Evolutionary conservation across 441 rosid species (phyloP), one percentile per base, ranked within the genome.

Genomic region (Hura crepitans): DNA sequence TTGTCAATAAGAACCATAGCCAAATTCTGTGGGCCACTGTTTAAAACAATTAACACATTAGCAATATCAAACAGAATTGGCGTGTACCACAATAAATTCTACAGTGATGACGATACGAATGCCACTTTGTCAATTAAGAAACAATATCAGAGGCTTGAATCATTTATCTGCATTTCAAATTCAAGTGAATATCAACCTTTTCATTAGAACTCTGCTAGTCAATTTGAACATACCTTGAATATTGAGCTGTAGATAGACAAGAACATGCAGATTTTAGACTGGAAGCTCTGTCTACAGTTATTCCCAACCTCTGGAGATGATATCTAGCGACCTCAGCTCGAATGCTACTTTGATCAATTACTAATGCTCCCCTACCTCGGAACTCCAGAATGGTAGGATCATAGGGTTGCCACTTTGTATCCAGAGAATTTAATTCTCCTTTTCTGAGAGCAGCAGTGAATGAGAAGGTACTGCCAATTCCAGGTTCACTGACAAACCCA

Each of bases 241-340:
- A 27, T 66, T 35, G 25, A 56, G 66, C 72, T 75, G 74, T 75
- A 46, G 87, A 76, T 64, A 81, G 69, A 75, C 59, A 65, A 56
- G 84, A 67, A 75, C 80, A 78, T 72, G 87, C 90, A 39, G 83
- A 74, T 73, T 77, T 70, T 67, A 89, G 75, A 72, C 80, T 80
- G 57, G 83, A 75, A 76, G 77, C 79, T 60, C 73, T 67, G 28
- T 84, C 74, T 64, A 80, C 86, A 35, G 78, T 67, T 75, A 95
- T 80, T 55, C 90, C 95, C 84, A 95, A 76, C 74, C 99, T 88
- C 78, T 70, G 75, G 47, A 95, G 89, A 84, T 89, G 96, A 71
- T 92, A 95, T 62, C 82, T 69, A 2, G 95, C 83, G 47, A 91
- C 96, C 87, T 88, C 98, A 11, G 95, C 91, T 61, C 96, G 88